A percentile compares a stretch with the other conserved stretches of the same genome.
Evolutionary conservation across 73 alveolate genomes (phyloP).

Genomic region (Paramecium caudatum): DNA sequence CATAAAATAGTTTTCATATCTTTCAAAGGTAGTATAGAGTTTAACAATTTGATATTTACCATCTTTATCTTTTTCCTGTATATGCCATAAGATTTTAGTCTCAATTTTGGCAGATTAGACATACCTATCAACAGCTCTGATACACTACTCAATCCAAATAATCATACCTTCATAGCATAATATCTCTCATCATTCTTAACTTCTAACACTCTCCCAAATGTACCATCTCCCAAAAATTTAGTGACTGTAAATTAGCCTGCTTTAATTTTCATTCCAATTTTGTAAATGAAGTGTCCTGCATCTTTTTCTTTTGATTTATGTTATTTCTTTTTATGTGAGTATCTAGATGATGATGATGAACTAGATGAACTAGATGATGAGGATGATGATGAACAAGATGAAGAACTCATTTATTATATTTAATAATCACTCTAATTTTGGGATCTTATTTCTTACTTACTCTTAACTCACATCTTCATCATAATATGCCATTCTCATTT

Average conservation of each 20-base stretch:
- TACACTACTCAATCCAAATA: slow-evolving; percentile 44
- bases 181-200: slow-evolving; percentile 54
- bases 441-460: slow-evolving; percentile 5
- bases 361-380: slow-evolving; percentile 42
- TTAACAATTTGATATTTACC: slow-evolving; percentile 59
- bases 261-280: slow-evolving; percentile 57
- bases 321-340: slow-evolving; percentile 3
- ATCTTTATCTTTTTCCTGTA: slow-evolving; percentile 54
- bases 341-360: slow-evolving; percentile 44
- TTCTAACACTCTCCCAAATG: slow-evolving; percentile 96
- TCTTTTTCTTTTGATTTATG: slow-evolving; percentile 44
- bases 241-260: slow-evolving; percentile 65
- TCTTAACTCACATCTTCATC: slow-evolving; percentile 38
- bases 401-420: slow-evolving; percentile 19
- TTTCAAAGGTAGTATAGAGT: slow-evolving; percentile 66
- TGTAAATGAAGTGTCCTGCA: slow-evolving; percentile 71
- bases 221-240: slow-evolving; percentile 90
- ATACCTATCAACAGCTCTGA: slow-evolving; percentile 74
- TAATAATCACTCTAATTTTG: slow-evolving; percentile 46
- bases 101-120: slow-evolving; percentile 71
- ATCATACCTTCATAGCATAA: slow-evolving; percentile 64
- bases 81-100: slow-evolving; percentile 66
- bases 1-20: slow-evolving; percentile 68
- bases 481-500: slow-evolving; percentile 51
- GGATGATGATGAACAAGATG: not conserved